A percentile compares a stretch with the other conserved stretches of the same genome.
These are phyloP conservation scores for Agaricus bisporus DNA, from an alignment of 768 basidiomycete genomes.

Conservation along the genomic window DNA sequence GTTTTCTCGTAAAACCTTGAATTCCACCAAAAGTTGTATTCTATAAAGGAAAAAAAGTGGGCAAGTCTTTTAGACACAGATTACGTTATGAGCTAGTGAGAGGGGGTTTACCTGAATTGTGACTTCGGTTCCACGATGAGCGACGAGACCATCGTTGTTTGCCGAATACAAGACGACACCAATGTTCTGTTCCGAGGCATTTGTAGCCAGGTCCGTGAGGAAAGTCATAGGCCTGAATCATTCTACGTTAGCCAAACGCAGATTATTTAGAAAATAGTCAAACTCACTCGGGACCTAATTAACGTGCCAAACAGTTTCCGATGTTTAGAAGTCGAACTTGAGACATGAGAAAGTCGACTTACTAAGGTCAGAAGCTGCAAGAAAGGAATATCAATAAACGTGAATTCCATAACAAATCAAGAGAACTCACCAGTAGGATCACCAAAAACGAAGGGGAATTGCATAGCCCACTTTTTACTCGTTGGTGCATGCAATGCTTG, in stretches of 20 bases:
- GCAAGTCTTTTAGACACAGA: too few relatives aligned
- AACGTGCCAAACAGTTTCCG: neutral
- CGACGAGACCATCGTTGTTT: constrained; percentile 62
- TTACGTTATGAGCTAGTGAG: too few relatives aligned
- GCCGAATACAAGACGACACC: constrained; percentile 58
- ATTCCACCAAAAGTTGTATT: constrained; percentile 78
- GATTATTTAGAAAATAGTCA: neutral
- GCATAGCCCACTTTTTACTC: constrained; percentile 40
- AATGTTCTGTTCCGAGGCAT: constrained; percentile 46
- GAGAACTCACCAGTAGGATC: constrained; percentile 23
- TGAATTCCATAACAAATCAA: neutral
- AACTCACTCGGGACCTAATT: constrained; percentile 29
- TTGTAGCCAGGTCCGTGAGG: constrained; percentile 59
- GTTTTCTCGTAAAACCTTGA: constrained; percentile 65
- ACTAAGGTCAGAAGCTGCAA: constrained; percentile 31
- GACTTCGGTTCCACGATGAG: constrained; percentile 61
- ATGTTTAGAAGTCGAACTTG: neutral
- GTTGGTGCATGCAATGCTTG: constrained; percentile 65
- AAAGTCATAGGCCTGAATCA: constrained; percentile 52
- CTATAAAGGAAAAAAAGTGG: constrained; percentile 31
- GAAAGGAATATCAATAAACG: neutral
- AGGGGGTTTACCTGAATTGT: constrained; percentile 44
- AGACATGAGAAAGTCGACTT: constrained; percentile 10
- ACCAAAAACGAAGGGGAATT: constrained; percentile 33
- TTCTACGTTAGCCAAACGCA: neutral